Conservation (phyloP, 768 basidiomycete genomes). For the Hypholoma fasciculare region DNA sequence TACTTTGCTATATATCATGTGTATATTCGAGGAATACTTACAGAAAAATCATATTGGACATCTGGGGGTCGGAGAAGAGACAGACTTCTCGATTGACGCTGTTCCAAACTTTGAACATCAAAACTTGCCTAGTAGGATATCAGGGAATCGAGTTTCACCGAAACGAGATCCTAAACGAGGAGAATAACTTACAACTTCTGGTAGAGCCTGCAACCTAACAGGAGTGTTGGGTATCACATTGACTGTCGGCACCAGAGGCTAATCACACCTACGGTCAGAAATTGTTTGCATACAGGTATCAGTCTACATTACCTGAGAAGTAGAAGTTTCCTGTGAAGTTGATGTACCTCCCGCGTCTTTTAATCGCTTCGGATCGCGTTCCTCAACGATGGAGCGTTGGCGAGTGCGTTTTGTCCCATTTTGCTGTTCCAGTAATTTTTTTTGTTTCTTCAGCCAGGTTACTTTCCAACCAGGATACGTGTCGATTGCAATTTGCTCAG, state of each 20-base stretch:
- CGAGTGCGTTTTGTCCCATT: background rate
- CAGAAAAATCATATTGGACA: background rate
- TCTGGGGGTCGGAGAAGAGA: background rate
- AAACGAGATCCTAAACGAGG: too few relatives aligned
- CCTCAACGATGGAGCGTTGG: background rate
- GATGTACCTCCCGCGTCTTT: too few relatives aligned
- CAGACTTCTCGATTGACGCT: background rate
- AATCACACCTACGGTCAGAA: background rate
- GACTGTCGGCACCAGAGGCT: too few relatives aligned
- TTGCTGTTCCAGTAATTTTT: background rate
- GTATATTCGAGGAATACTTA: background rate
- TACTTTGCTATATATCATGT: too few relatives aligned
- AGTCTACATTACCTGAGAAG: background rate
- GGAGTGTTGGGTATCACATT: too few relatives aligned
- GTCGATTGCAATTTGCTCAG: slow-evolving; percentile 9
- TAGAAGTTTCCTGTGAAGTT: too few relatives aligned
- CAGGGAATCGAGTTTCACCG: too few relatives aligned
- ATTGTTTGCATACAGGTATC: background rate
- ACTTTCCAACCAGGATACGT: slow-evolving; percentile 7
- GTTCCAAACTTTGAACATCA: background rate
- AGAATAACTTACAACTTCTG: too few relatives aligned
- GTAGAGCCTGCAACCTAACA: too few relatives aligned
- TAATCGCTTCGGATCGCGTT: background rate
- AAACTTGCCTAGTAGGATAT: background rate
- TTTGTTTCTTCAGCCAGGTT: slow-evolving; percentile 6